phyloP scores from a whole-genome alignment of 225 moss, liverwort and hornwort species.

The Bryoerythrophyllum caledonicum region DNA sequence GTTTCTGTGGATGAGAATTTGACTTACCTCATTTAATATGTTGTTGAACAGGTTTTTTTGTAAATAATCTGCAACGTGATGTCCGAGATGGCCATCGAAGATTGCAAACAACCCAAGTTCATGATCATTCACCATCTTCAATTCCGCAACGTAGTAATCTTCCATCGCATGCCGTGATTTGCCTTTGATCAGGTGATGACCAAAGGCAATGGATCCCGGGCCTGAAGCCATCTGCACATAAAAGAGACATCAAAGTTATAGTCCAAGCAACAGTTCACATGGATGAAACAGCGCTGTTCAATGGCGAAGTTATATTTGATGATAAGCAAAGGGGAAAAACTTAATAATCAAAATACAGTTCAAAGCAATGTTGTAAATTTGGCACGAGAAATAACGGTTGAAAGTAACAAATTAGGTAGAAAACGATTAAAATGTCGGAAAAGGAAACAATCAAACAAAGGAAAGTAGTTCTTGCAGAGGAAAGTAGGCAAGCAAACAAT shows the following conservation, averaged over 20 bases:
- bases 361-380: neutral
- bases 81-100: conserved; percentile 95
- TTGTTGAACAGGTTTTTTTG: conserved; percentile 82
- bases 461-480: neutral
- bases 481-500: neutral
- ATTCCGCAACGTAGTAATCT: conserved; percentile 79
- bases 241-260: neutral
- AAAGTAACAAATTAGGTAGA: neutral
- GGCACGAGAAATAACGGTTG: neutral
- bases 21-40: conserved; percentile 75
- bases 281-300: neutral
- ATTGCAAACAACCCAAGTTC: conserved; percentile 95
- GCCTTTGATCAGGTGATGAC: conserved; percentile 88
- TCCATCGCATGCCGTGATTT: conserved; percentile 99
- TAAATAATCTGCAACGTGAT: conserved; percentile 77
- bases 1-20: neutral
- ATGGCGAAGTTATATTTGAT: neutral
- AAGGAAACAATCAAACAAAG: neutral
- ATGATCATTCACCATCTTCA: conserved; percentile 58
- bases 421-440: neutral
- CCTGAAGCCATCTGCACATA: conserved; percentile 69
- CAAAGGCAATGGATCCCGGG: conserved; percentile 67
- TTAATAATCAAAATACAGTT: neutral
- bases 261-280: neutral
- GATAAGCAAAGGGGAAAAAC: neutral